Percentiles rank a stretch among this genome's conserved stretches.
phyloP scores from a whole-genome alignment of 495 filamentous ascomycete genomes.

The Massariosphaeria phaeospora region DNA sequence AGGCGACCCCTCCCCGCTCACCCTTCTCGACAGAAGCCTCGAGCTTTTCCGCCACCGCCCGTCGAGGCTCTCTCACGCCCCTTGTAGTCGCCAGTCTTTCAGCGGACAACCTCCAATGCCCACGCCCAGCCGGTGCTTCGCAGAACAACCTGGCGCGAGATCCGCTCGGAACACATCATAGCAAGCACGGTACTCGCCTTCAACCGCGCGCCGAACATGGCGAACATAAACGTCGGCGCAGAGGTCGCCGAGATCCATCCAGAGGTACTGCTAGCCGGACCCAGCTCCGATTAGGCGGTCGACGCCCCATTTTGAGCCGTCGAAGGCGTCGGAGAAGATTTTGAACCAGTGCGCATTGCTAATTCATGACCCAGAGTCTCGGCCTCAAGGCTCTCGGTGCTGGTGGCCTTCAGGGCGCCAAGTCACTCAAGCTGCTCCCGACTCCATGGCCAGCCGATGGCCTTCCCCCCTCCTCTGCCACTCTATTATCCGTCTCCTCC shows the following conservation, averaged over 20 bases:
- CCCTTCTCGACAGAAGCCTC: constrained; percentile 28
- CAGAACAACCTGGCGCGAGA: constrained; percentile 37
- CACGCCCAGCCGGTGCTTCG: constrained; percentile 25
- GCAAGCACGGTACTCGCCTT: constrained; percentile 68
- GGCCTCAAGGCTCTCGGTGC: constrained; percentile 69
- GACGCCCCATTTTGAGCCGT: constrained; percentile 51
- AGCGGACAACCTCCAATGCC: constrained; percentile 16
- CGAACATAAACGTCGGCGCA: constrained; percentile 47
- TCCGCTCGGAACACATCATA: constrained; percentile 41
- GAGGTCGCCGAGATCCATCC: constrained; percentile 48
- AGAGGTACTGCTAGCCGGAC: constrained; percentile 14
- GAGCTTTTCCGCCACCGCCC: constrained; percentile 29
- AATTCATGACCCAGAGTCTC: constrained; percentile 53
- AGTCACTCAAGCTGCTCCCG: constrained; percentile 73
- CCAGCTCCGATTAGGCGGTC: constrained; percentile 46
- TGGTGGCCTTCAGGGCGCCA: constrained; percentile 51
- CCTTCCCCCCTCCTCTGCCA: constrained; percentile 72
- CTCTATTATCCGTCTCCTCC: constrained; percentile 80
- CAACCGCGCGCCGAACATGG: constrained; percentile 31
- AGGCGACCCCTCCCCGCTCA: constrained; percentile 3
- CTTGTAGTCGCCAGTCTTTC: constrained; percentile 20
- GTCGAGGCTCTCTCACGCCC: constrained; percentile 25
- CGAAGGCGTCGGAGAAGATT: constrained; percentile 18
- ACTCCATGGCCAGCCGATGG: constrained; percentile 68
- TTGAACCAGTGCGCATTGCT: constrained; percentile 24